Evolutionary conservation across 495 filamentous ascomycete species (phyloP), one percentile per base, ranked within the genome.

Genomic region (Cairneyella variabilis): DNA sequence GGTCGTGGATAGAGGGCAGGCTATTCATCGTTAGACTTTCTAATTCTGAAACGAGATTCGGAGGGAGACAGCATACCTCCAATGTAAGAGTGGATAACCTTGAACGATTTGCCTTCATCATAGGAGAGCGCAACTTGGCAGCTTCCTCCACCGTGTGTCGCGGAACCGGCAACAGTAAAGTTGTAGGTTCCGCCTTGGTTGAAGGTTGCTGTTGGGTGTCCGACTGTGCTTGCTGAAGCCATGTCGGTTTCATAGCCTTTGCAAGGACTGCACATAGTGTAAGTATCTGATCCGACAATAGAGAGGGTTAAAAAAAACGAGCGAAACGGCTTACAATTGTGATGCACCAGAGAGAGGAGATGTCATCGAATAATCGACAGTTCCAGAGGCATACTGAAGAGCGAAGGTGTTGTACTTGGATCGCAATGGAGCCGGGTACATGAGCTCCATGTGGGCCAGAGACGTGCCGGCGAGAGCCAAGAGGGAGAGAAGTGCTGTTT

Each of bases 111-210:
- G 12, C 80, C 83, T 40, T 75, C 65, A 65, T 89, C 84, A 66
- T 83, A 85, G 40, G 76, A 81, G 26, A 89, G 66, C 0, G 75
- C 70, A 25, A 77, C 69, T 64, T 89, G 85, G 64, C 85, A 89
- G 18, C 73, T 78, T 16, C 85, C 85, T 32, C 85, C 85, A 28
- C 69, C 71, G 67, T 88, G 85, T 18, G 61, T 54, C 2, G 85
- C 85, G 22, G 68, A 69, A 37, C 84, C 84, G 28, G 52, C 62
- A 40, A 88, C 65, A 18, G 71, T 76, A 66, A 87, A 74, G 59
- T 79, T 76, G 69, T 84, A 79, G 16, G 66, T 58, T 38, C 68
- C 62, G 47, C 84, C 86, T 3, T 83, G 78, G 2, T 65, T 66
- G 49, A 76, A 86, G 4, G 71, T 78, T 14, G 68, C 76, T 2